phyloP scores from a whole-genome alignment of 129 eudicot genomes.

The Arctium lappa region DNA sequence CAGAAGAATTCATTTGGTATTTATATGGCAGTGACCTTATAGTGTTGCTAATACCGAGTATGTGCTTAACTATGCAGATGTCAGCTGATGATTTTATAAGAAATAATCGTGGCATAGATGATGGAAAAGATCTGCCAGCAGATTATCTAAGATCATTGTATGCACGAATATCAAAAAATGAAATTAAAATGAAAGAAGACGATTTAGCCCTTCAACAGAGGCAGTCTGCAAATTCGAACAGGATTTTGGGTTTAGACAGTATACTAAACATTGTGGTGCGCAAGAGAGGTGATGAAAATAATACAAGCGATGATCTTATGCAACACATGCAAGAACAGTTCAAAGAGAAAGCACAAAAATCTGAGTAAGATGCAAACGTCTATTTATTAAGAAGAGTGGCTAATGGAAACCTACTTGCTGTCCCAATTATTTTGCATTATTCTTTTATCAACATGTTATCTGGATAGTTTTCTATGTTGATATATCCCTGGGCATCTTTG shows the following conservation, averaged over 20 bases:
- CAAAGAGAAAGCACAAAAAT: slow-evolving; percentile 97
- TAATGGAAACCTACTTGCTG: not conserved
- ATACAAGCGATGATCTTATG: slow-evolving; percentile 84
- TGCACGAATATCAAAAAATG: slow-evolving; percentile 87
- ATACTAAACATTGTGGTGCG: slow-evolving; percentile 89
- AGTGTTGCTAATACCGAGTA: slow-evolving; percentile 1
- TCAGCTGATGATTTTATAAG: slow-evolving; percentile 93
- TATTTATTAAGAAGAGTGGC: not conserved
- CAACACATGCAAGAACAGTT: slow-evolving; percentile 98
- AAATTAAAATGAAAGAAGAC: slow-evolving; percentile 95
- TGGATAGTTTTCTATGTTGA: not conserved
- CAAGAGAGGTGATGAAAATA: slow-evolving; percentile 77
- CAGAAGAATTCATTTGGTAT: not conserved
- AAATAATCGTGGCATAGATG: slow-evolving; percentile 99
- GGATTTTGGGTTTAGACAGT: slow-evolving; percentile 83
- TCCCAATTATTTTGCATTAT: not conserved
- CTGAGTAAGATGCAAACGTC: slow-evolving; percentile 66
- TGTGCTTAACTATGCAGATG: slow-evolving; percentile 61
- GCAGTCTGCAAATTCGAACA: slow-evolving; percentile 82
- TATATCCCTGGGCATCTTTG: not conserved
- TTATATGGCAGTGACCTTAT: slow-evolving; percentile 9
- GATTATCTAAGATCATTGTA: slow-evolving; percentile 82
- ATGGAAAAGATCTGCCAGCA: slow-evolving; percentile 89
- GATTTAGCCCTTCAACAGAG: slow-evolving; percentile 72
- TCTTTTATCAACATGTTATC: not conserved